Base-by-base conservation (phyloP, 2,329 filamentous ascomycete species). In the Hypoxylon rubiginosum region DNA sequence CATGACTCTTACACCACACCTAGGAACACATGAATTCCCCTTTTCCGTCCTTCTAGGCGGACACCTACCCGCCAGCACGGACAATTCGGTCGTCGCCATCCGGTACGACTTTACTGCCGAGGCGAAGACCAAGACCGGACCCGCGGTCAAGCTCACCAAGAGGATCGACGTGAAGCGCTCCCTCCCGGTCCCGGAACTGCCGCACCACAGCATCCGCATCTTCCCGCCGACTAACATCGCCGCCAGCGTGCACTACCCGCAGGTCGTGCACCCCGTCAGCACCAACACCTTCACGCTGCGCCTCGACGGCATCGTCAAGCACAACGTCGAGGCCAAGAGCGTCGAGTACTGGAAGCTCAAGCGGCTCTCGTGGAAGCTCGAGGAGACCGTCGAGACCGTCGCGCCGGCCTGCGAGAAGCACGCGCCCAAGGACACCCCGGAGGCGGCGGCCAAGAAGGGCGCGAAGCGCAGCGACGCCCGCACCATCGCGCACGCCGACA, bases 141-240 rank as follows among this genome's bases (percentile, higher is more conserved):
- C 76, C 4, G 74, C 80, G 24, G 85, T 92, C 75, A 88, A 85
- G 71, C 87, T 93, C 74, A 86, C 88, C 67, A 88, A 89, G 73
- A 86, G 86, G 9, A 83, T 98, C 48, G 84, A 90, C 59, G 86
- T 98, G 71, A 91, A 91, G 81, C 92, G 95, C 67, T 92, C 94
- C 34, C 88, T 98, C 26, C 85, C 82, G 7, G 81, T 91, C 57
- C 88, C 92, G 2, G 92, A 93, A 52, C 85, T 87, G 57, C 93
- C 97, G 66, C 95, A 97, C 80, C 91, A 94, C 80, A 97, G 92
- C 15, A 90, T 97, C 68, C 93, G 95, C 75, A 92, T 98, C 75
- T 99, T 99, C 81, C 96, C 95, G 51, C 95, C 96, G 0, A 99
- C 96, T 71, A 96, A 97, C 81, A 90, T 99, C 74, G 94, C 93